Base-by-base conservation (phyloP, 768 basidiomycete species). In the Agaricus sinodeliciosus region DNA sequence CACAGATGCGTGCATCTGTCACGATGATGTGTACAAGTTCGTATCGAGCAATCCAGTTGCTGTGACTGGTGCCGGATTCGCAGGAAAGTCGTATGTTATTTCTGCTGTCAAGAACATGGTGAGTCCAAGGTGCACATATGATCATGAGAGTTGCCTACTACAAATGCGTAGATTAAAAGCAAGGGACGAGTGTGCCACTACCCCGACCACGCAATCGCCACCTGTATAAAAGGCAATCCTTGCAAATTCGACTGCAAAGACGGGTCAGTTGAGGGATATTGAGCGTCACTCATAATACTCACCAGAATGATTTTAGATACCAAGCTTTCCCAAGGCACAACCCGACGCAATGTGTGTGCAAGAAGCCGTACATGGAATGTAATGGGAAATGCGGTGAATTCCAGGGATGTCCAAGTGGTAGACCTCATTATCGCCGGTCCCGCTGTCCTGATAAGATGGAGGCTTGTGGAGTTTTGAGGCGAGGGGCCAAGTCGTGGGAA, bases 231-330 rank as follows among this genome's bases (percentile, higher is more conserved):
- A 2, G 62, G 63, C 3, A 64, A 66, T 49, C 72, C 75, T 2
- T 80, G 79, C 58, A 65, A 66, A 34, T 80, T 79, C 54, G 62
- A 60, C 1, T 79, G 78, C 67, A 69, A 60, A 34, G 64, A 76
- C 56, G 76, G 76, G 62, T 78, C 61, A 59, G 68, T 60, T 18
- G 3, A 35, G 22, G 16, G 13, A 22, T 22, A 3, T 22, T 22
- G 22, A 22, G n/a, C n/a, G n/a, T n/a, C n/a, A n/a, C n/a, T n/a
- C n/a, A n/a, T n/a, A n/a, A n/a, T n/a, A n/a, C n/a, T n/a, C n/a
- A n/a, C n/a, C n/a, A n/a, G n/a, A n/a, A n/a, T 25, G 26, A n/a
- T 54, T 39, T 16, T 37, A 66, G 65, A 9, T 66, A 63, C 43
- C 59, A 55, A n/a, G 60, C 66, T 4, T 63, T 63, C 53, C 71